Conservation (phyloP, 768 basidiomycete species). For the Sporobolomyces pararoseus region DNA sequence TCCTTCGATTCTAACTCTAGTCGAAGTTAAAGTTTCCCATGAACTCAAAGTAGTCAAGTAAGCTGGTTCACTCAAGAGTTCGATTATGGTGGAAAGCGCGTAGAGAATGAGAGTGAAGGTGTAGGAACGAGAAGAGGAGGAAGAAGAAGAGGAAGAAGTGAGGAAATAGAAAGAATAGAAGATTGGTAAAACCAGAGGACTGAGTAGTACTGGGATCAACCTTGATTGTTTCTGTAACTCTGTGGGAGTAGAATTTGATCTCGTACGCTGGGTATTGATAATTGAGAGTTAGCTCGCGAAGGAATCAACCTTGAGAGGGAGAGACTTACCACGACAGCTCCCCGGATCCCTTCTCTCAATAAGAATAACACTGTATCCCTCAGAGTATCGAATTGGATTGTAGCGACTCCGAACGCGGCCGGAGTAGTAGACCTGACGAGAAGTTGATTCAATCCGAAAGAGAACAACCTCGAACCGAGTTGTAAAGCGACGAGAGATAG, state of each 20-base stretch:
- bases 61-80: slow-evolving; percentile 77
- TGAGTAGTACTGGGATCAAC: slow-evolving; percentile 55
- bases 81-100: slow-evolving; percentile 66
- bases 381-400: slow-evolving; percentile 89
- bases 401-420: slow-evolving; percentile 76
- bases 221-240: slow-evolving; percentile 22
- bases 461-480: slow-evolving; percentile 73
- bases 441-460: slow-evolving; percentile 83
- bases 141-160: slow-evolving; percentile 48
- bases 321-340: slow-evolving; percentile 67
- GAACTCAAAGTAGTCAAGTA: slow-evolving; percentile 65
- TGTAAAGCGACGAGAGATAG: slow-evolving; percentile 75
- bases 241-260: slow-evolving; percentile 12
- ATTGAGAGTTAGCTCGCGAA: not conserved
- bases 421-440: slow-evolving; percentile 79
- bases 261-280: not conserved
- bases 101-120: slow-evolving; percentile 57
- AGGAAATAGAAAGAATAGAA: slow-evolving; percentile 55
- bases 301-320: not conserved
- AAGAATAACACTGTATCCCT: slow-evolving; percentile 86
- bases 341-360: slow-evolving; percentile 86
- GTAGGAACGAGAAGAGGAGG: not conserved
- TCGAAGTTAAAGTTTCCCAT: slow-evolving; percentile 61
- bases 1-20: slow-evolving; percentile 73
- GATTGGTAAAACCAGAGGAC: slow-evolving; percentile 58